Evolutionary conservation across 129 eudicot species (phyloP), one percentile per base, ranked within the genome.

Genomic region (Artemisia argyi): DNA sequence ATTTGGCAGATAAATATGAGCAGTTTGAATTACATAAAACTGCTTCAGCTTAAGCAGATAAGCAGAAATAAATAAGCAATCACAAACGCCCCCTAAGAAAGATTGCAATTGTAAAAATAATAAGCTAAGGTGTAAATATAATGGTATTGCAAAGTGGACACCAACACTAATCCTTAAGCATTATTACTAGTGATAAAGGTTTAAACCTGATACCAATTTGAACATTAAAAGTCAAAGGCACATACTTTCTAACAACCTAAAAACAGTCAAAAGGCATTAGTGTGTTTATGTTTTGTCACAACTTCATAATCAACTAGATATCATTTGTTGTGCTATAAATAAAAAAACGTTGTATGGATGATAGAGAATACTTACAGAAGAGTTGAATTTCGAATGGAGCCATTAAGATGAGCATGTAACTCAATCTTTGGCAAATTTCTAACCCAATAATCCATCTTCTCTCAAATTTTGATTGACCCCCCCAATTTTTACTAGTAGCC

Each of bases 341-440:
- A 20, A 20, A 20, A 20, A 20, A 20, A 20, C 22, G 1, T 20
- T 20, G 22, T 20, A 20, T 20, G 22, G 22, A 20, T 53, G 22
- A 20, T 53, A 71, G 66, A 79, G 73, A 48, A 49, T 66, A 61
- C 67, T 18, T 90, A 93, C 98, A 87, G 84, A 18, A 90, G 75
- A 84, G 97, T 93, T 69, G 97, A 84, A 78, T 86, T 82, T 75
- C 98, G 74, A 63, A 90, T 88, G 65, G 98, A 93, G 5, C 98
- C 98, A 76, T 90, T 90, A 46, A 93, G 97, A 79, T 93, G 98
- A 51, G 98, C 97, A 72, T 93, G 98, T 48, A 93, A 80, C 79
- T 90, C 98, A 60, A 93, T 86, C 80, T 93, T 93, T 26, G 98
- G 98, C 85, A 92, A 80, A 53, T 39, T 39, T 39, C 80, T 66